Evolutionary conservation across 352 stramenopile genomes (phyloP).

Genomic region (Pythium oligandrum): DNA sequence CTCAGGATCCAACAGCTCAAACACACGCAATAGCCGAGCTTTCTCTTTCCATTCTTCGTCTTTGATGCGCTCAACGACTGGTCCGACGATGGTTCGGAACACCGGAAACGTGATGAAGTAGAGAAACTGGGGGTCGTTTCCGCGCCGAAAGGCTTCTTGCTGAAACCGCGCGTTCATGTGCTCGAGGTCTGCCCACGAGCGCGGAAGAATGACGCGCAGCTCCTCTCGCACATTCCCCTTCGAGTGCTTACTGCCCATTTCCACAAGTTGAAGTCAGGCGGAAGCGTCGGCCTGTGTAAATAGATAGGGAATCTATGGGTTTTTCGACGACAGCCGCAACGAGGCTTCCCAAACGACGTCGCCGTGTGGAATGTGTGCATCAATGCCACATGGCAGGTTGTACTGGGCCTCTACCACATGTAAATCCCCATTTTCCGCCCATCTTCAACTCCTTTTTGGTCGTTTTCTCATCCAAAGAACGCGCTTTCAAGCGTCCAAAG

Average conservation of each 20-base stretch:
- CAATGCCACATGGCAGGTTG: too few relatives aligned
- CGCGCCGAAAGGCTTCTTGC: slow-evolving; percentile 42
- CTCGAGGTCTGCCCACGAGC: slow-evolving; percentile 47
- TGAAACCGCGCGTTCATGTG: slow-evolving; percentile 54
- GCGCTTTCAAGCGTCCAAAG: too few relatives aligned
- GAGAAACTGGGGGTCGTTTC: slow-evolving; percentile 26
- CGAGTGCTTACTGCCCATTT: slow-evolving; percentile 57
- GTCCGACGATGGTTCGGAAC: slow-evolving; percentile 37
- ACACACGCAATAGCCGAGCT: slow-evolving; percentile 37
- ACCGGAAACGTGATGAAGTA: slow-evolving; percentile 50
- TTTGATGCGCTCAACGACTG: not conserved
- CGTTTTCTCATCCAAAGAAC: too few relatives aligned
- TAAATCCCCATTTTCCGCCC: too few relatives aligned
- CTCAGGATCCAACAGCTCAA: slow-evolving; percentile 30
- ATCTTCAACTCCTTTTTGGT: too few relatives aligned
- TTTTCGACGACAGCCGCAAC: too few relatives aligned
- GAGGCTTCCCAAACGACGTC: too few relatives aligned
- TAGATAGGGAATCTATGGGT: too few relatives aligned
- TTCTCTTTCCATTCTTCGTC: slow-evolving; percentile 21
- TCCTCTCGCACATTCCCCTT: slow-evolving; percentile 33
- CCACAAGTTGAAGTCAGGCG: slow-evolving; percentile 15
- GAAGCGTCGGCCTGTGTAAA: too few relatives aligned
- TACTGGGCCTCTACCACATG: too few relatives aligned
- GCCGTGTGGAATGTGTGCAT: too few relatives aligned
- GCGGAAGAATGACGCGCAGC: slow-evolving; percentile 39